Percentiles rank a stretch among this genome's conserved stretches.
These are phyloP conservation scores for Globisporangium splendens DNA, from an alignment of 352 stramenopile species.

Conservation along the genomic window DNA sequence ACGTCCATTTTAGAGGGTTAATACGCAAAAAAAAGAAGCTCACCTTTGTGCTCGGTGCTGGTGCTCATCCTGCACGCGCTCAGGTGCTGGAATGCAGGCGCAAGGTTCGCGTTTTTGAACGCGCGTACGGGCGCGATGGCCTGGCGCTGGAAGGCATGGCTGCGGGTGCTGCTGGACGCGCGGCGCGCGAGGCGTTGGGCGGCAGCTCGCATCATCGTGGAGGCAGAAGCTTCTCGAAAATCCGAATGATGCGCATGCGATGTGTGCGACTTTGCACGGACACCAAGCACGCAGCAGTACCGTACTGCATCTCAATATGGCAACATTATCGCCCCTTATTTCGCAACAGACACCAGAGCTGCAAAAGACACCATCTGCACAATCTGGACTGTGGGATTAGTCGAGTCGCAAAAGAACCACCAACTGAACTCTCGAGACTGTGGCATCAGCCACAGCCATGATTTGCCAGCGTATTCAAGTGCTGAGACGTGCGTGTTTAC, in stretches of 20 bases:
- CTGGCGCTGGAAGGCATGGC: constrained; percentile 9
- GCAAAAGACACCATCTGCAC: too few species aligned
- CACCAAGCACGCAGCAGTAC: neutral
- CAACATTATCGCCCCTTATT: too few species aligned
- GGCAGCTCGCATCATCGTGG: constrained; percentile 49
- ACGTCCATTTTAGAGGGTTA: too few species aligned
- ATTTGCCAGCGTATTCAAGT: too few species aligned
- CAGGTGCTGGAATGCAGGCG: constrained; percentile 32
- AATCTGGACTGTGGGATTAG: too few species aligned
- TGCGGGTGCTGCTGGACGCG: constrained; percentile 11
- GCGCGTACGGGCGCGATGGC: constrained; percentile 9
- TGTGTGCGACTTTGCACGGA: neutral
- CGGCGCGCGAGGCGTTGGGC: constrained; percentile 35
- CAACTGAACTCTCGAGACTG: too few species aligned
- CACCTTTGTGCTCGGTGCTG: constrained; percentile 43
- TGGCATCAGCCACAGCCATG: too few species aligned
- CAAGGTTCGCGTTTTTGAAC: constrained; percentile 23
- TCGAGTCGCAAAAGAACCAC: too few species aligned
- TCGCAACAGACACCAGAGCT: too few species aligned
- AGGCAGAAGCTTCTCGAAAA: constrained; percentile 28
- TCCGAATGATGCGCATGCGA: neutral
- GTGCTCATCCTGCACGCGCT: constrained; percentile 31
- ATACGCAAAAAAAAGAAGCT: neutral
- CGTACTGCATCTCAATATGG: neutral
- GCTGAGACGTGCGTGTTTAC: too few species aligned